Evolutionary conservation across 148 eudicot genomes (phyloP), one percentile per base, ranked within the genome.

Genomic region (Arbutus unedo): DNA sequence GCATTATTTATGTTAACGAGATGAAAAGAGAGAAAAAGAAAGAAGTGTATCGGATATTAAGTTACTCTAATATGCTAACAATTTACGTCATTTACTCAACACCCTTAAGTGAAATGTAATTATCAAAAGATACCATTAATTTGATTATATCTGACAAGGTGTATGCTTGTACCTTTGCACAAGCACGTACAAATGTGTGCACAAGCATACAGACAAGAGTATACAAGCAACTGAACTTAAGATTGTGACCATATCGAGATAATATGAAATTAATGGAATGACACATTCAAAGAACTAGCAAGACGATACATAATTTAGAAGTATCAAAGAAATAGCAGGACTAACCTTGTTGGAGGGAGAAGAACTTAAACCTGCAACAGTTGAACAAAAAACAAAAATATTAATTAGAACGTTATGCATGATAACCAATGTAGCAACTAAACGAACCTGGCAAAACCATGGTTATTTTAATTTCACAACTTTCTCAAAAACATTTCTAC

Each of bases 311-410:
- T 8, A 5, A 43, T 8, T 56, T n/a, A 38, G 13, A 53, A 82
- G 66, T 55, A 78, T 19, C 47, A 83, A 70, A 57, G 55, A 56
- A 31, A 70, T 53, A 51, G 62, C 21, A 77, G 74, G 64, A 19
- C 43, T 67, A 89, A 91, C 98, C 95, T 93, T 88, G 53, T 80
- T 84, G 79, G 87, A 83, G n/a, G 82, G 79, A 76, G 87, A 87
- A 53, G 90, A 88, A 85, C 82, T 85, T 81, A 82, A 80, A 74
- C 94, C 97, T 95, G 89, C 74, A 74, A 85, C 48, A 82, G 71
- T 49, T 38, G 64, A 50, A 84, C 44, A 56, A 71, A 70, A 84
- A 79, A 62, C 41, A 47, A 82, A 76, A 53, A 48, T 19, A 47
- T 48, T 38, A 14, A 38, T 18, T 23, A 74, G 25, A 45, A 38